Evolutionary conservation across 345 rosid species (phyloP), one percentile per base, ranked within the genome.

Genomic region (Clarkia xantiana): DNA sequence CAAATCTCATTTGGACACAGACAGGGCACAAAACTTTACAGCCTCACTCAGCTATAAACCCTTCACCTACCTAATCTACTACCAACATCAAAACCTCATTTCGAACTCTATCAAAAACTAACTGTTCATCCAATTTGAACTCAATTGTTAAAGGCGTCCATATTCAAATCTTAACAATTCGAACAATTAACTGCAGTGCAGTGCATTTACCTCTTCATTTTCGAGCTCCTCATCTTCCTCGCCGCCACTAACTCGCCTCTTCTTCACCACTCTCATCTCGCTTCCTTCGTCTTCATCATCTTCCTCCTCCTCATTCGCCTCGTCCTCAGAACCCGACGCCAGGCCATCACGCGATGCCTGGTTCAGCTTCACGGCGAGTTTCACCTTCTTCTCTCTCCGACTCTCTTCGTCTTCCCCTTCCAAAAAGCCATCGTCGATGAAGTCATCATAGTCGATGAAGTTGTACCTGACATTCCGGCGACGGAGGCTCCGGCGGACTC

Each of bases 361-460:
- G n/a, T n/a, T n/a, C n/a, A n/a, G 82, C 68, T 88, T 88, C 4
- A 77, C 67, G 11, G 80, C 76, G 20, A 80, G 86, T 70, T 78
- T 82, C 14, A 80, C 67, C 78, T 89, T 84, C 86, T 78, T 89
- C 78, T 80, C 82, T 45, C 76, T 71, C 66, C 76, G 70, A 43
- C 66, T 59, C 71, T 75, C 84, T 29, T 29, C 36, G 36, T 29
- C 36, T 44, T 54, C 53, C 12, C 19, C 60, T 11, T 62, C 78
- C n/a, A 66, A 75, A 5, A 67, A 79, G 12, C 73, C 80, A 13
- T 70, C 88, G 41, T 68, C 77, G 56, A 50, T 45, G 52, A 36
- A 80, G 56, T 82, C 97, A 43, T 80, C 90, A 75, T 62, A 78
- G 69, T 85, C 78, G 56, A 71, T 74, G 75, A 84, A 70, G 82